Base-by-base conservation (phyloP, 441 rosid species). In the Dalechampia spathulata region DNA sequence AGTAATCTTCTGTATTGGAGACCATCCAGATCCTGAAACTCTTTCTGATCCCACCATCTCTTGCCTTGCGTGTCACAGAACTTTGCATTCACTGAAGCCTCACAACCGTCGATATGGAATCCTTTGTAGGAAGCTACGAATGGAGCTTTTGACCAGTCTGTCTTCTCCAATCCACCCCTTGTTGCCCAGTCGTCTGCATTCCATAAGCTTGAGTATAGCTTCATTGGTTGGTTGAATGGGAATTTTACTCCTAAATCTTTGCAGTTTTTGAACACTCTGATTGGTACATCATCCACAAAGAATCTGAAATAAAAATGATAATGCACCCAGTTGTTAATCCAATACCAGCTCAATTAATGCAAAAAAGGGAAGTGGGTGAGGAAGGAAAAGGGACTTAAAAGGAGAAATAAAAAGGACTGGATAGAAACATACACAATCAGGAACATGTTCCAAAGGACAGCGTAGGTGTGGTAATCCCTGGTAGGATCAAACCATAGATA, bases 121-220 rank as follows among this genome's bases (percentile, higher is more conserved):
- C 95, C 75, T 62, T 41, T 72, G 82, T 86, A 86, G 15, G 90
- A 37, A 17, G 95, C 90, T 1, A 86, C 36, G 58, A 86, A 86
- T 0, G 95, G 95, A 30, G 90, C 90, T 49, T 83, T 86, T 16
- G 87, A 73, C 95, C 95, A 86, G 66, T 86, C 80, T 7, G 95
- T 83, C 68, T 86, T 86, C 77, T 86, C 95, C 21, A 86, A 66
- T n/a, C 95, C 95, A 0, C 95, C 95, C 40, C 95, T 50, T 0
- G 95, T 86, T 28, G 94, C 94, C 94, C 93, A 85, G 63, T 85
- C 93, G 21, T 85, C 93, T 0, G 94, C 94, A 32, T 86, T 86
- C 90, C 94, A 86, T 10, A 86, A 76, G 60, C 95, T 86, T 4
- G 90, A 86, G 81, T 86, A 81, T 0, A 86, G n/a, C 65, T 86